Percentiles rank a stretch among this genome's conserved stretches.
Conservation (phyloP, 2,329 filamentous ascomycete genomes). For the Bipolaris sorokiniana region DNA sequence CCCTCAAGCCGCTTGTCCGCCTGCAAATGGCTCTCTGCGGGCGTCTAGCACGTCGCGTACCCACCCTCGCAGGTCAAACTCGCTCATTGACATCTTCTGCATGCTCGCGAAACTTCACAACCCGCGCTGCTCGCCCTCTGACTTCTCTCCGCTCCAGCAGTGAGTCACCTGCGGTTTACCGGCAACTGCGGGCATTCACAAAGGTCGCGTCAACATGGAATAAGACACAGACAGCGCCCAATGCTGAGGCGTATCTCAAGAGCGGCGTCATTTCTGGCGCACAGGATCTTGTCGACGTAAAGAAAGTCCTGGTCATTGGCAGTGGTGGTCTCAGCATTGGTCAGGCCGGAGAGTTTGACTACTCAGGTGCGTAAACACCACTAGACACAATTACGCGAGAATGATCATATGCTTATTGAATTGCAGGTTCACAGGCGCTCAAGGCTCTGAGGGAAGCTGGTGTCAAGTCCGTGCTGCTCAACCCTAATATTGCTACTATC, state of each 20-base stretch:
- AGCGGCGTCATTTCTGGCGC: conserved; percentile 83
- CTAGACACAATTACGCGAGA: neutral
- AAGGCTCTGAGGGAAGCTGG: conserved; percentile 97
- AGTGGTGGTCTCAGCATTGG: conserved; percentile 95
- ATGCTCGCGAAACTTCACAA: conserved; percentile 41
- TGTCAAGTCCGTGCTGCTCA: conserved; percentile 89
- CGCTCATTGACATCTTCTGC: conserved; percentile 39
- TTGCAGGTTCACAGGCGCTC: conserved; percentile 85
- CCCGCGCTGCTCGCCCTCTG: conserved; percentile 41
- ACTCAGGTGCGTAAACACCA: conserved; percentile 72
- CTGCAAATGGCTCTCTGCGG: conserved; percentile 51
- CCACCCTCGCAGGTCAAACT: conserved; percentile 43
- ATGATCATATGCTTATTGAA: conserved; percentile 22
- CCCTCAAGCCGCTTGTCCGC: conserved; percentile 40
- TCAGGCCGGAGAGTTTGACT: conserved; percentile 97
- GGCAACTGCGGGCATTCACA: conserved; percentile 49
- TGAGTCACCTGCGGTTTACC: conserved; percentile 42
- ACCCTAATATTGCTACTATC: conserved; percentile 98
- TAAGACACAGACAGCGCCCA: conserved; percentile 71
- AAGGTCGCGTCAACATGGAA: conserved; percentile 44
- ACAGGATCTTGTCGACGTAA: conserved; percentile 81
- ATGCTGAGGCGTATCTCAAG: conserved; percentile 84
- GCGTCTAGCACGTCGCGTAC: conserved; percentile 51
- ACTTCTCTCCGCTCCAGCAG: conserved; percentile 35
- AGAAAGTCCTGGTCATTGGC: conserved; percentile 96